Evolutionary conservation across 2,329 filamentous ascomycete species (phyloP), one percentile per base, ranked within the genome.

Genomic region (Fusarium oxysporum): DNA sequence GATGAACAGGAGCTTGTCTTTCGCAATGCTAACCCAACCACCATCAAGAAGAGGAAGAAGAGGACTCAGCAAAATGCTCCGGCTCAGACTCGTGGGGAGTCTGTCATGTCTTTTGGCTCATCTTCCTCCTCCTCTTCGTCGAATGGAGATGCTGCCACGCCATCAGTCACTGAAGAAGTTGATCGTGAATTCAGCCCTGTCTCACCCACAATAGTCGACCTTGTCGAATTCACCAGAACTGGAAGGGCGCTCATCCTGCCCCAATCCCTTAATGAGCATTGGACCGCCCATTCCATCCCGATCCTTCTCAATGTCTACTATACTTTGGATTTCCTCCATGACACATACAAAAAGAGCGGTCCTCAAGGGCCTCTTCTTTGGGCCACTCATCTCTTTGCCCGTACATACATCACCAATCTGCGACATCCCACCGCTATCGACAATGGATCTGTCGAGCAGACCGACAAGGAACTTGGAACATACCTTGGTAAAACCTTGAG

Each of bases 1-100:
- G 79, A 82, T 63, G 80, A 81, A 57, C 77, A 82, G 32, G 82
- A 82, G 48, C 79, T 84, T 38, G 80, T 83, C 68, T 84, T 84
- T 62, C 82, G 82, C 61, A 78, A 81, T 60, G 79, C 78, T 16
- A 77, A 78, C 60, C 75, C 81, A 12, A 66, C 72, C 35, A 74
- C 66, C 6, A 44, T 78, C 35, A 80, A 76, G 73, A 81, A 78
- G 70, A 74, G 78, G 55, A 82, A 78, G 76, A 81, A 80, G 68
- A 75, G 71, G 41, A 21, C 56, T 10, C 59, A 68, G 25, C 71
- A 73, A 60, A 59, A 71, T 9, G 53, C 41, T 17, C 33, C 43
- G 14, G 23, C 32, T 50, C 55, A 58, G 41, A 58, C 45, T 35
- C 64, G 59, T 23, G 57, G 40, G 4, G 68, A 44, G 28, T 65